Base-by-base conservation (phyloP, 2,329 filamentous ascomycete genomes). In the Ceratocystis destructans region DNA sequence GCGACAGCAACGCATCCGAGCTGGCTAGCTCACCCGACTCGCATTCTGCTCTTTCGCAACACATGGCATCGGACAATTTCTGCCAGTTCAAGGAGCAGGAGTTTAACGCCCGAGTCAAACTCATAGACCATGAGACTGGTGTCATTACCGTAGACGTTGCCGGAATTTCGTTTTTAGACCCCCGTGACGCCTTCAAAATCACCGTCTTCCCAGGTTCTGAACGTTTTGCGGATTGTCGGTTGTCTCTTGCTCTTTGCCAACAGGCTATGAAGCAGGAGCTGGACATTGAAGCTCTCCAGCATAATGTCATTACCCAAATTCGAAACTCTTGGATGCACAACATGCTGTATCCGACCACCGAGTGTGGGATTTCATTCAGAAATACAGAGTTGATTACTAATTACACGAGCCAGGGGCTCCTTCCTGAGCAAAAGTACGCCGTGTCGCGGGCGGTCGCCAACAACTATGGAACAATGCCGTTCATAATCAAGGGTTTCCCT, bases 281-380 rank as follows among this genome's bases (percentile, higher is more conserved):
- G 4, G 17, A 28, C 8, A 10, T 53, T 28, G 20, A 53, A 53
- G 22, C 22, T n/a, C 8, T 28, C 10, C 20, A 12, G 48, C 15
- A 5, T 10, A 15, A 53, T 15, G 7, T 25, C 8, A 28, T 53
- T 3, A 10, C 22, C 1, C 7, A n/a, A 15, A 53, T 12, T 25
- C 17, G 44, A n/a, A 15, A 50, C 12, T 63, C 61, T 37, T 63
- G 61, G 61, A 48, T 50, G 44, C 45, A 63, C 15, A 63, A 17
- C 20, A 48, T 63, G 41, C 20, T 63, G 8, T 63, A 45, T 12
- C 61, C 61, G 20, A 17, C 48, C 3, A 53, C 48, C 3, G 48
- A 53, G 20, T 28, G 8, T 28, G 48, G 48, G 5, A 10, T 28
- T 10, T 53, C 22, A 15, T 28, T 53, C 22, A 53, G 48, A 28